A percentile compares a stretch with the other conserved stretches of the same genome.
These are phyloP conservation scores for Bocquillonia castaneifolia DNA, from an alignment of 441 rosid genomes.

Conservation along the genomic window DNA sequence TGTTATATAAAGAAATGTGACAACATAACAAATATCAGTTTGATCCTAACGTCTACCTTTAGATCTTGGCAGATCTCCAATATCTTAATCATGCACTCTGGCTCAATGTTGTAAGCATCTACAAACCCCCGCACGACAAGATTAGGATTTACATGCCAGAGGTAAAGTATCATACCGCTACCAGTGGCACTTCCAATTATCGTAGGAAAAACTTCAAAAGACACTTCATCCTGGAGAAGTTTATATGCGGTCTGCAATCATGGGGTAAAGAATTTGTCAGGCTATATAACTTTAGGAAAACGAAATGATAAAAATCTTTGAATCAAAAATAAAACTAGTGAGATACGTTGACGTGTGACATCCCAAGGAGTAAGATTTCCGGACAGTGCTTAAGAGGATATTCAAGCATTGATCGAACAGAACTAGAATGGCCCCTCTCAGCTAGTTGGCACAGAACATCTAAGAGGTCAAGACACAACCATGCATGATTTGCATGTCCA, in stretches of 20 bases:
- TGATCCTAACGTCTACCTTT: constrained; percentile 46
- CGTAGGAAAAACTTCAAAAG: constrained; percentile 59
- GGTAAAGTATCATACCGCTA: constrained; percentile 54
- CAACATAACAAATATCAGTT: not conserved
- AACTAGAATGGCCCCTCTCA: constrained; percentile 73
- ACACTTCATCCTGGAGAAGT: constrained; percentile 76
- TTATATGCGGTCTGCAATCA: constrained; percentile 76
- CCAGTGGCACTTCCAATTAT: constrained; percentile 47
- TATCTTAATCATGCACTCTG: constrained; percentile 56
- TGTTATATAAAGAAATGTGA: not conserved
- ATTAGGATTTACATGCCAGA: constrained; percentile 76
- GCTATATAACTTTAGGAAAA: constrained; percentile 6
- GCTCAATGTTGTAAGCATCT: constrained; percentile 47
- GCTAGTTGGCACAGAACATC: constrained; percentile 85
- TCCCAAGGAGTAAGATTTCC: constrained; percentile 79
- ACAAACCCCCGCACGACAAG: constrained; percentile 73
- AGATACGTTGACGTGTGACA: constrained; percentile 73
- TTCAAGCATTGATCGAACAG: constrained; percentile 62
- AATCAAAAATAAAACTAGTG: constrained; percentile 7
- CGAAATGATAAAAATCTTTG: not conserved
- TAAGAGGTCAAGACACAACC: constrained; percentile 90
- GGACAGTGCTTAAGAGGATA: constrained; percentile 89
- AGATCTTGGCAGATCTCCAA: constrained; percentile 75
- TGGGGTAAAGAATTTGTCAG: constrained; percentile 19
- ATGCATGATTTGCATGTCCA: constrained; percentile 74